These are phyloP conservation scores for Alternaria sp. DNA, from an alignment of 2,329 filamentous ascomycete species.

Conservation along the genomic window DNA sequence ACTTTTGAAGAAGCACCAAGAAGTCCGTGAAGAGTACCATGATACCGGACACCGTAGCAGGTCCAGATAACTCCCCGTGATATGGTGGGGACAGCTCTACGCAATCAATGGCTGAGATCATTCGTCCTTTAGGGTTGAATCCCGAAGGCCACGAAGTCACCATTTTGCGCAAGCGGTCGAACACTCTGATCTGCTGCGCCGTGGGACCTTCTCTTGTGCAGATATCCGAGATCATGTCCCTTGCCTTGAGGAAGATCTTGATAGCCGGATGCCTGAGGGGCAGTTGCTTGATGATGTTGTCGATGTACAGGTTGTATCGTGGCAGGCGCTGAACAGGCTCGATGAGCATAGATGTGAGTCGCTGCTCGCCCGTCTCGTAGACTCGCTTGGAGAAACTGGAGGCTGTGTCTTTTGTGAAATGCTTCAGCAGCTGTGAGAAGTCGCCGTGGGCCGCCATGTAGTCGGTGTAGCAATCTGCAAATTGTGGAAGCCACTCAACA, in stretches of 20 bases:
- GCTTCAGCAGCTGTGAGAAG: constrained; percentile 80
- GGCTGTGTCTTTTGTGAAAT: constrained; percentile 75
- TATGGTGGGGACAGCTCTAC: constrained; percentile 79
- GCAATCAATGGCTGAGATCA: constrained; percentile 83
- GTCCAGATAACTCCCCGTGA: constrained; percentile 53
- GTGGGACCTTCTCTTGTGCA: constrained; percentile 84
- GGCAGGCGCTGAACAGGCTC: constrained; percentile 95
- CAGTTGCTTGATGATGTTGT: constrained; percentile 87
- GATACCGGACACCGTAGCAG: constrained; percentile 65
- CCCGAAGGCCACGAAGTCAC: constrained; percentile 78
- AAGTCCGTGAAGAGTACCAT: constrained; percentile 86
- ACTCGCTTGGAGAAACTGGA: constrained; percentile 84
- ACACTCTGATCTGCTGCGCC: constrained; percentile 73
- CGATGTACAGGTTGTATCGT: constrained; percentile 93
- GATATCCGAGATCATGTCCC: constrained; percentile 94
- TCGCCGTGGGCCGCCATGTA: constrained; percentile 91
- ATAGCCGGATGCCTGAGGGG: constrained; percentile 86
- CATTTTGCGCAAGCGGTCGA: constrained; percentile 76
- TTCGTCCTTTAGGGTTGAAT: constrained; percentile 74
- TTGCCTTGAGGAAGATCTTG: constrained; percentile 80
- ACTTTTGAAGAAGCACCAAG: constrained; percentile 77
- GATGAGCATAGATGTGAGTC: constrained; percentile 87
- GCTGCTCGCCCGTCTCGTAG: constrained; percentile 85
- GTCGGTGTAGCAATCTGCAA: constrained; percentile 87
- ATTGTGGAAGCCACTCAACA: constrained; percentile 90